These are phyloP conservation scores for Liquidambar formosana DNA, from an alignment of 164 flowering plant species.

Conservation along the genomic window DNA sequence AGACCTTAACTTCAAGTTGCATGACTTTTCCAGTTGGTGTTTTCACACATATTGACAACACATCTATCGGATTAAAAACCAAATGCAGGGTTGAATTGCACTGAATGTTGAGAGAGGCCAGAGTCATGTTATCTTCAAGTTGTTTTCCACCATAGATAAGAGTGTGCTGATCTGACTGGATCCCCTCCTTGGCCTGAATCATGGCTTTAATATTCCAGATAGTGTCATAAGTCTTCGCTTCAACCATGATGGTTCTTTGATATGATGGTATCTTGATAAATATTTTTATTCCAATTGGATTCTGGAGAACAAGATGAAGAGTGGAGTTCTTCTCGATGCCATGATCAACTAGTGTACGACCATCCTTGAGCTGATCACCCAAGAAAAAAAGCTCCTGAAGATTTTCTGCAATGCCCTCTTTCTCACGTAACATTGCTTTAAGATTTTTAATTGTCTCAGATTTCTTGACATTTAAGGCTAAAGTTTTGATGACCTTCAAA, in stretches of 20 bases:
- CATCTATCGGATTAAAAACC: constrained; percentile 11
- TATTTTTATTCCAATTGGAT: constrained; percentile 11
- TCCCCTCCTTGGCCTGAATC: constrained; percentile 21
- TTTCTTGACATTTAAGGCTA: constrained; percentile 20
- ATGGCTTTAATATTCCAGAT: constrained; percentile 21
- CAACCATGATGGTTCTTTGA: constrained; percentile 14
- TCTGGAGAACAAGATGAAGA: constrained; percentile 13
- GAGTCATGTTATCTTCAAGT: constrained; percentile 23
- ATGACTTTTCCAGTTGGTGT: constrained; percentile 5
- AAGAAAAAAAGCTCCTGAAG: constrained; percentile 18
- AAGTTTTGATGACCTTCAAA: constrained; percentile 25
- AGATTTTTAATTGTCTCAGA: constrained; percentile 20
- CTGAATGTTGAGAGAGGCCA: constrained; percentile 16
- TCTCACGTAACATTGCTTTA: constrained; percentile 12
- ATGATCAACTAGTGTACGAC: constrained; percentile 12
- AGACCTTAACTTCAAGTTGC: constrained; percentile 11
- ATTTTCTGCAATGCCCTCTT: constrained; percentile 18
- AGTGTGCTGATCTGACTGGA: constrained; percentile 1
- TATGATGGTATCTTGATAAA: constrained; percentile 12
- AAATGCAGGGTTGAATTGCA: constrained; percentile 13
- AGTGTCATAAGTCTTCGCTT: constrained; percentile 20
- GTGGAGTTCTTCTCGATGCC: constrained; percentile 18
- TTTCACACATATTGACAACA: constrained; percentile 17
- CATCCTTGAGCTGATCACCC: constrained; percentile 16
- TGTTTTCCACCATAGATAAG: constrained; percentile 24